Conservation (phyloP, 2,329 filamentous ascomycete species). For the Hansfordia pulvinata region DNA sequence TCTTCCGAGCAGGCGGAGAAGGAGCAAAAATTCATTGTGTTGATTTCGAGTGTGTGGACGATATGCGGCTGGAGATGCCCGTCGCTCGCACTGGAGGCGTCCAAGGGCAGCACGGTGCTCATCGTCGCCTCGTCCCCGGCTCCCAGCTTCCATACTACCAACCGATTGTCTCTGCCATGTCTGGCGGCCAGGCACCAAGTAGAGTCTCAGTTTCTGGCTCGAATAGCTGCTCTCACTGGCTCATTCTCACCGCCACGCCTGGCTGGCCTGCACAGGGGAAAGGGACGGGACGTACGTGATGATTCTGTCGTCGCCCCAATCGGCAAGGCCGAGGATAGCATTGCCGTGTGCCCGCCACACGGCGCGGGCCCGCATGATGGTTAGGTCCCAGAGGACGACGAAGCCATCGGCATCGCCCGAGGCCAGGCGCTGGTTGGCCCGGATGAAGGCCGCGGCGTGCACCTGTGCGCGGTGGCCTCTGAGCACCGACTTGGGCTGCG, state of each 20-base stretch:
- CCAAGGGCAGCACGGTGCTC: slow-evolving; percentile 58
- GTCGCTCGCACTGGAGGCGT: no score
- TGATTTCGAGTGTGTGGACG: slow-evolving; percentile 71
- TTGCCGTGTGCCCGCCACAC: slow-evolving; percentile 80
- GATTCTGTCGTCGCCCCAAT: slow-evolving; percentile 59
- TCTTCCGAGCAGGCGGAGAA: slow-evolving; percentile 48
- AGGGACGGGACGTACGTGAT: slow-evolving; percentile 56
- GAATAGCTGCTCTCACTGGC: no score
- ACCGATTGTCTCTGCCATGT: slow-evolving; percentile 78
- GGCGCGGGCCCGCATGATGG: slow-evolving; percentile 64
- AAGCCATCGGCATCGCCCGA: slow-evolving; percentile 88
- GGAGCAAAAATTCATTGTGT: slow-evolving; percentile 89
- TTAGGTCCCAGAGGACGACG: slow-evolving; percentile 73
- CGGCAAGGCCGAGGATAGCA: slow-evolving; percentile 60
- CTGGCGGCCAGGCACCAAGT: slow-evolving; percentile 26
- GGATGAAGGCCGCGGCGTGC: slow-evolving; percentile 62
- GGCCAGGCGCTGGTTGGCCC: slow-evolving; percentile 60
- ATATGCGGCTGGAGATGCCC: slow-evolving; percentile 69
- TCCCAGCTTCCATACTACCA: slow-evolving; percentile 71
- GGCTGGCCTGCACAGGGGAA: slow-evolving; percentile 2
- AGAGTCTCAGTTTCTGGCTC: background rate
- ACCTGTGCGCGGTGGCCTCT: slow-evolving; percentile 76
- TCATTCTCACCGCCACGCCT: no score
- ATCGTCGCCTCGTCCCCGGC: slow-evolving; percentile 46
- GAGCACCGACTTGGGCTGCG: slow-evolving; percentile 50